These are phyloP conservation scores for Phaeolepiota aurea DNA, from an alignment of 768 basidiomycete species.

Conservation along the genomic window DNA sequence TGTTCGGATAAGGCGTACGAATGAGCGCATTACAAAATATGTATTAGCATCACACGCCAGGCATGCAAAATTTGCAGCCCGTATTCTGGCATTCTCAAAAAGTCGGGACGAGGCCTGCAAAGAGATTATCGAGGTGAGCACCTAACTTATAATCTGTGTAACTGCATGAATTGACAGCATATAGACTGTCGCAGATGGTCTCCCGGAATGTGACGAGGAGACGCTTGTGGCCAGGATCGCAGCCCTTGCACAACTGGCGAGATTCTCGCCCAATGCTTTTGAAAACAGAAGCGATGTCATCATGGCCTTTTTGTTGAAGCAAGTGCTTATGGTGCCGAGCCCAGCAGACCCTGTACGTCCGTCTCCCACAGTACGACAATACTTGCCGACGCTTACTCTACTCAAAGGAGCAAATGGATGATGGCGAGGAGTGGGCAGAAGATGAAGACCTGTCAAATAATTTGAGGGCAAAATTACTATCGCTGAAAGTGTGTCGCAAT, in stretches of 20 bases:
- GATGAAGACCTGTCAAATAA: constrained; percentile 51
- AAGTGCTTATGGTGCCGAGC: constrained; percentile 54
- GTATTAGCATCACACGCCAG: constrained; percentile 51
- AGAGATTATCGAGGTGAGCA: constrained; percentile 56
- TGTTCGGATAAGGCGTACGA: constrained; percentile 41
- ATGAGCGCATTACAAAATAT: constrained; percentile 55
- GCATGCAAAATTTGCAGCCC: constrained; percentile 81
- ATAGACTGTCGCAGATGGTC: constrained; percentile 50
- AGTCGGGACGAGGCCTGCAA: constrained; percentile 41
- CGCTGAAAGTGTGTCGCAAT: constrained; percentile 76
- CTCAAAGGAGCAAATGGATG: constrained; percentile 49
- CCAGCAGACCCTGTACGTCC: constrained; percentile 35
- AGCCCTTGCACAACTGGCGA: constrained; percentile 68
- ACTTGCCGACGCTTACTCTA: background rate
- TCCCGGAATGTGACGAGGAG: constrained; percentile 40
- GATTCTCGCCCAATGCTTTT: constrained; percentile 61
- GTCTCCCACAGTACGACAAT: constrained; percentile 12
- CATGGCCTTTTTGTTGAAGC: constrained; percentile 62
- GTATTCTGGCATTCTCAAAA: constrained; percentile 56
- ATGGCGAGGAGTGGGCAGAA: constrained; percentile 68
- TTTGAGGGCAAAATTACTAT: constrained; percentile 63
- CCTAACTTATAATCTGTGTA: background rate
- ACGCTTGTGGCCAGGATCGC: constrained; percentile 57
- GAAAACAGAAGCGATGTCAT: constrained; percentile 73
- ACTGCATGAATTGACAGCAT: background rate